phyloP scores from a whole-genome alignment of 106 monocot species.

The Allium fistulosum region DNA sequence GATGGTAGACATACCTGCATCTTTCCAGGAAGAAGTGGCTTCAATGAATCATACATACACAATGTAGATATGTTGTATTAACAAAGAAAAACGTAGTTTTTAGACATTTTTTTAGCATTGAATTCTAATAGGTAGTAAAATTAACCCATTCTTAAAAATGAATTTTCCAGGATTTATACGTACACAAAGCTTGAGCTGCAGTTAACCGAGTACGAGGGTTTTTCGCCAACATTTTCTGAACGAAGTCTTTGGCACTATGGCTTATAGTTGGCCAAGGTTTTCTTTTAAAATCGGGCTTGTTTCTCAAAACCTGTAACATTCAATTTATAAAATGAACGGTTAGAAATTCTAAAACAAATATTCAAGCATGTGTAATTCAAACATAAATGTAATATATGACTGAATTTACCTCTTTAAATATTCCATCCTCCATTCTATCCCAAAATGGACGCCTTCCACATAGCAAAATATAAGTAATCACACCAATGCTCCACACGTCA shows the following conservation, averaged over 20 bases:
- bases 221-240: constrained; percentile 77
- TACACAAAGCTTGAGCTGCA: constrained; percentile 97
- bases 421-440: constrained; percentile 93
- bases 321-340: not conserved
- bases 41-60: too few relatives aligned
- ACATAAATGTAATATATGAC: not conserved
- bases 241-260: constrained; percentile 75
- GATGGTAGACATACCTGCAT: too few relatives aligned
- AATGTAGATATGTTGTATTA: too few relatives aligned
- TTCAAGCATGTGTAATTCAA: not conserved
- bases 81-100: too few relatives aligned
- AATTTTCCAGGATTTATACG: constrained; percentile 7
- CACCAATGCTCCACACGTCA: constrained; percentile 98
- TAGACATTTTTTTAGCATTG: too few relatives aligned
- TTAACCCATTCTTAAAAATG: too few relatives aligned
- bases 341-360: not conserved
- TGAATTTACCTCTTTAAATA: constrained; percentile 71
- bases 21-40: too few relatives aligned
- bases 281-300: constrained; percentile 84
- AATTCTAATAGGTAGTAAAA: too few relatives aligned
- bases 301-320: constrained; percentile 60
- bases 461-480: constrained; percentile 95
- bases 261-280: constrained; percentile 93
- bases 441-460: constrained; percentile 95
- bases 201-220: constrained; percentile 75